Evolutionary conservation across 2,329 filamentous ascomycete species (phyloP).

Genomic region (Sclerotinia minor): DNA sequence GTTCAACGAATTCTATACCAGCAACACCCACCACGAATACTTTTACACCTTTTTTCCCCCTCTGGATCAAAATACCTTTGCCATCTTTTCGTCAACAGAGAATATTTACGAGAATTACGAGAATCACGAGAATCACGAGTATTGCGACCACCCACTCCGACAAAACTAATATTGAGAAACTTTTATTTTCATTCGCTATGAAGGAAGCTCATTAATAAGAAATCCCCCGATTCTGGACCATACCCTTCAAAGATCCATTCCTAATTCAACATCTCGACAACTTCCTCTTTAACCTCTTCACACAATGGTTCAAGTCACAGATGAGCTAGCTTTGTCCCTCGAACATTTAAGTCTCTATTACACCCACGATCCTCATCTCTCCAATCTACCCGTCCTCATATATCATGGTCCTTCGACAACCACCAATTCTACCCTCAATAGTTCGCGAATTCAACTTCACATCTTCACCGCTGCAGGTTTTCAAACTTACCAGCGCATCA

Average conservation of each 20-base stretch:
- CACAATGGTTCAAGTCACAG: slow-evolving; percentile 80
- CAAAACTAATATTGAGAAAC: not conserved
- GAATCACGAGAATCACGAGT: too few species aligned
- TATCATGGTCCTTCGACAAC: slow-evolving; percentile 93
- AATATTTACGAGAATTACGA: not conserved
- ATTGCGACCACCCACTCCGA: not conserved
- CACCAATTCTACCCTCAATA: slow-evolving; percentile 81
- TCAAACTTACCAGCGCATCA: slow-evolving; percentile 85
- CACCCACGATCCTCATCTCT: slow-evolving; percentile 79
- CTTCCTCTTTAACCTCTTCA: slow-evolving; percentile 32
- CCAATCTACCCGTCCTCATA: slow-evolving; percentile 78
- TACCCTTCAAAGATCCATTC: slow-evolving; percentile 10
- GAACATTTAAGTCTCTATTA: slow-evolving; percentile 87
- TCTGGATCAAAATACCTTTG: not conserved
- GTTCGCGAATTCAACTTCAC: slow-evolving; percentile 92
- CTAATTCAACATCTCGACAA: slow-evolving; percentile 30
- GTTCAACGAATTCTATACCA: not conserved
- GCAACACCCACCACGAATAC: not conserved
- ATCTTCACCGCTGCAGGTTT: slow-evolving; percentile 87
- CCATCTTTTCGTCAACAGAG: not conserved
- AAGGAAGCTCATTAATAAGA: slow-evolving; percentile 22
- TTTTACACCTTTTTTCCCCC: not conserved
- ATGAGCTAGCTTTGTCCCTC: slow-evolving; percentile 74
- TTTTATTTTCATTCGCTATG: slow-evolving; percentile 23
- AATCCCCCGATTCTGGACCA: slow-evolving; percentile 19